These are phyloP conservation scores for Neurospora sublineolata DNA, from an alignment of 495 filamentous ascomycete species.

Conservation along the genomic window DNA sequence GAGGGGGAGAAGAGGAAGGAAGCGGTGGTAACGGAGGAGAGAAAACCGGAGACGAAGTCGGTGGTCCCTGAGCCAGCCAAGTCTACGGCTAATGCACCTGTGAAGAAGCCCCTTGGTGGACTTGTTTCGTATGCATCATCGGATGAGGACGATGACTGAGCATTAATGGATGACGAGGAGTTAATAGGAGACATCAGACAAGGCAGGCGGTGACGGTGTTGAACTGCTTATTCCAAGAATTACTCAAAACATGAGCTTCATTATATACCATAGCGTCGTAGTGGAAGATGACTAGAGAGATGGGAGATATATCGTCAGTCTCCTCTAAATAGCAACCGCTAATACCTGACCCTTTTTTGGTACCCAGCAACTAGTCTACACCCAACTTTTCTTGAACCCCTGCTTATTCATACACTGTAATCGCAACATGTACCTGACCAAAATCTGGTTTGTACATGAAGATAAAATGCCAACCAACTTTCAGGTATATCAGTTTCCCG, in stretches of 20 bases:
- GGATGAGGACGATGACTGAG: conserved; percentile 18
- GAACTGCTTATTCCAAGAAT: not conserved
- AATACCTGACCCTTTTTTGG: not conserved
- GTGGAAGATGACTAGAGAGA: not conserved
- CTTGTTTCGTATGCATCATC: conserved; percentile 22
- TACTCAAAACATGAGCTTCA: conserved; percentile 1
- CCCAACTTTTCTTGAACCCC: not conserved
- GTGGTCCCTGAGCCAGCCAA: too few species aligned
- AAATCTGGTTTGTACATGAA: not conserved
- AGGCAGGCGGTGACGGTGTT: not conserved
- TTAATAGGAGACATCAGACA: too few species aligned
- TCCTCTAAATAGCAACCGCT: not conserved
- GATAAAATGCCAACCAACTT: not conserved
- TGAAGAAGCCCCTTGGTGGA: conserved; percentile 11
- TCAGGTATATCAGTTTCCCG: not conserved
- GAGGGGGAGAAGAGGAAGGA: conserved; percentile 10
- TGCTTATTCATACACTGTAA: conserved; percentile 5
- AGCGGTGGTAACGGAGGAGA: too few species aligned
- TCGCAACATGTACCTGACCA: not conserved
- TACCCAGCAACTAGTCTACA: not conserved
- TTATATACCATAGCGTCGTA: not conserved
- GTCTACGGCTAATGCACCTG: not conserved
- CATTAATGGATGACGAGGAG: too few species aligned
- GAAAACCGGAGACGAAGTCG: too few species aligned
- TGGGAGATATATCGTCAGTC: not conserved